Base-by-base conservation (phyloP, 208 protist genomes). In the Trypanosomatidae sp. region DNA sequence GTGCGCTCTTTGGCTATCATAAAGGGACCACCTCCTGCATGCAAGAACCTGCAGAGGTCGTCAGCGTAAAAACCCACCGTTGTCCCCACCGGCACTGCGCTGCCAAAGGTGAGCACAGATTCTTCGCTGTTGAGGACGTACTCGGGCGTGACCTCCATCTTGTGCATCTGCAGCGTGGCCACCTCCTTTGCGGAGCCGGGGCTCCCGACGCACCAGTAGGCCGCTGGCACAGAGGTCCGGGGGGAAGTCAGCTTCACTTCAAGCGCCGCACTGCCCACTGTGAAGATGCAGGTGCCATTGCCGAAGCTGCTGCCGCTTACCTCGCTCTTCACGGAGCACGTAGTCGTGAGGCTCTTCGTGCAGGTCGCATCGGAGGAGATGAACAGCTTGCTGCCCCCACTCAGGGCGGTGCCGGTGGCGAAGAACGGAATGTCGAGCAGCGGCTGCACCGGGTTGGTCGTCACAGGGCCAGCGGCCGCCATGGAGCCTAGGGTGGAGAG, bases 371-470 rank as follows among this genome's bases (percentile, higher is more conserved):
- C 33, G 36, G 28, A 15, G 66, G 66, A 71, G 22, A 56, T 0
- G 19, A 44, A 71, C 22, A 71, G 3, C 2, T 10, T 52, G 10
- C 44, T 3, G 17, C 66, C 47, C 12, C 28, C 19, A 15, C 12
- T 19, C 7, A 47, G 0, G 0, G 33, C 50, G 22, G 66, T 12
- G 22, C 6, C 28, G 22, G 13, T 7, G 17, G 66, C 66, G 47
- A 46, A 19, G 33, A 71, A 71, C 46, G 66, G 66, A 22, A 71
- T 50, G 33, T 71, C 66, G 36, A 71, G 66, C 33, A 71, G 52
- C 50, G 66, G 66, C 66, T 60, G 66, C 66, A 50, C 33, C 36
- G 66, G 66, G 2, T n/a, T 55, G 36, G 50, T 71, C 50, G 50
- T 33, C 36, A 71, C 66, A 28, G 66, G 28, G 5, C 46, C 28